Percentiles rank a stretch among this genome's conserved stretches.
These are phyloP conservation scores for Aristolochia contorta DNA, from an alignment of 164 flowering plant genomes.

Conservation along the genomic window DNA sequence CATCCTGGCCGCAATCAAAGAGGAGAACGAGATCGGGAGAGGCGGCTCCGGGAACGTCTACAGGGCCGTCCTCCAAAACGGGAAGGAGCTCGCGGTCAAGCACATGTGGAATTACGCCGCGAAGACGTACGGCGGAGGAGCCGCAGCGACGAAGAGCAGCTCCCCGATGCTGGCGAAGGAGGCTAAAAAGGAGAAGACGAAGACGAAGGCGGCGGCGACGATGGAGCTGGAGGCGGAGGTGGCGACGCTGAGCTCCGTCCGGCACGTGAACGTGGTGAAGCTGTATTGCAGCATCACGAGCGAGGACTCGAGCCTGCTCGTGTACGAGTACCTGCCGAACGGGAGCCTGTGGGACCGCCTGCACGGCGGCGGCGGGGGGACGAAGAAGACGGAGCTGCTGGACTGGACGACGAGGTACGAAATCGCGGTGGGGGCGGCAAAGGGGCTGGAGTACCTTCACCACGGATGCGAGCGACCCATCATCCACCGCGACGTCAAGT, in stretches of 20 bases:
- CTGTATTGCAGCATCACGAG: constrained; percentile 65
- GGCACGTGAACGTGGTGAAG: constrained; percentile 77
- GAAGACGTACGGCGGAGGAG: background rate
- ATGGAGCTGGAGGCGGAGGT: constrained; percentile 69
- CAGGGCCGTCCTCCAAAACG: constrained; percentile 32
- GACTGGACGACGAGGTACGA: constrained; percentile 51
- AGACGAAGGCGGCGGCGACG: constrained; percentile 8
- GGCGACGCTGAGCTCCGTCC: constrained; percentile 48
- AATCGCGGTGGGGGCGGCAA: constrained; percentile 68
- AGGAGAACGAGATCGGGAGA: constrained; percentile 66
- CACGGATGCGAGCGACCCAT: constrained; percentile 56
- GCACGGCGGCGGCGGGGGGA: constrained; percentile 24
- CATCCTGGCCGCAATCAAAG: constrained; percentile 50
- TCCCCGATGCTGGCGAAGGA: constrained; percentile 15
- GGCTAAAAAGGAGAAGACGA: too few relatives aligned
- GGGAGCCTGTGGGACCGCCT: constrained; percentile 76
- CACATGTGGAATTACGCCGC: constrained; percentile 59
- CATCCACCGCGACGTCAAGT: constrained; percentile 57
- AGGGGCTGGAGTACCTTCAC: constrained; percentile 69
- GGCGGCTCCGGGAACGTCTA: constrained; percentile 87
- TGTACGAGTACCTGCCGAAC: constrained; percentile 64
- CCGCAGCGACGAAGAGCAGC: constrained; percentile 3
- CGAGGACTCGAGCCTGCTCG: constrained; percentile 57
- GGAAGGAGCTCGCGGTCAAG: constrained; percentile 57
- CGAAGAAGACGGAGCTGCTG: constrained; percentile 30